Base-by-base conservation (phyloP, 2,329 filamentous ascomycete genomes). In the Fusarium sp. region DNA sequence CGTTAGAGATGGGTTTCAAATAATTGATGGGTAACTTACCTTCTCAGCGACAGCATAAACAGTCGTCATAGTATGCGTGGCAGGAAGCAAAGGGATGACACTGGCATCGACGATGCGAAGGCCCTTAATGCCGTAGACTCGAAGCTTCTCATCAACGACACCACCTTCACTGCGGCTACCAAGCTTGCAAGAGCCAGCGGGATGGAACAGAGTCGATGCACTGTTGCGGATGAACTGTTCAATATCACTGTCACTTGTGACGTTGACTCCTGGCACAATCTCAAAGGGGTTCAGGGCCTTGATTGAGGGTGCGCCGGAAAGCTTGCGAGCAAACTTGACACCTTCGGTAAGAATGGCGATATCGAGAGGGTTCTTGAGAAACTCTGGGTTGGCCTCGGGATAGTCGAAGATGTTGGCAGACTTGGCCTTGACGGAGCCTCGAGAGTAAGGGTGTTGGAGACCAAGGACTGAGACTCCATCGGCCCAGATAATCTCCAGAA, bases 101-200 rank as follows among this genome's bases (percentile, higher is more conserved):
- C 76, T 77, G 2, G 75, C 75, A 65, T 84, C 81, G 1, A 86
- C 83, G 17, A 86, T 83, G 1, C 77, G 62, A 7, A 79, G 67
- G 2, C 71, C 68, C 31, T 56, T 22, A 0, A 77, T 50, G 2
- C 75, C 77, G 18, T 79, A 72, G 4, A 79, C 77, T 18, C 65
- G 54, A 39, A 79, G 72, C 20, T 73, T 44, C 25, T 60, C 41
- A 3, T 78, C 77, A 13, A 79, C 77, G 2, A 78, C 76, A 27
- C 84, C 85, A 7, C 84, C 85, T 3, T 83, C 76, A 7, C 79
- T 79, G 10, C 78, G 77, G 13, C 81, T 82, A 57, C 85, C 77
- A 80, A 87, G 86, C 58, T 75, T 70, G 33, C 66, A 71, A 3
- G 74, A 69, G 0, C 74, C 74, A 13, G 59, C 69, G 0, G 74